Evolutionary conservation across 305 asterid species (phyloP).

Genomic region (Fraxinus dipetala): DNA sequence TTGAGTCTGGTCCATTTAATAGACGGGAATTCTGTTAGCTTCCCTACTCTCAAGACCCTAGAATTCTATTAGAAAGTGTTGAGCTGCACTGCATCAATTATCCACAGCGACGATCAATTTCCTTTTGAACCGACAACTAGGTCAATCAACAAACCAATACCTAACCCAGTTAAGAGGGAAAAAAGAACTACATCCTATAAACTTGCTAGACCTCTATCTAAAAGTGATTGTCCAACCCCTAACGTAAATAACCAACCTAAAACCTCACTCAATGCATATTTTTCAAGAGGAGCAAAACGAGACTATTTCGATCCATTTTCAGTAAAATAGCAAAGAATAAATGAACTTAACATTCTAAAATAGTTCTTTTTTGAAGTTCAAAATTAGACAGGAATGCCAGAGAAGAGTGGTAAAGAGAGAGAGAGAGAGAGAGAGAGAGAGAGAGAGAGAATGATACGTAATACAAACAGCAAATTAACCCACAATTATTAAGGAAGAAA

Average conservation of each 20-base stretch:
- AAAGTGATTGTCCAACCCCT: not conserved
- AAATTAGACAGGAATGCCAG: not conserved
- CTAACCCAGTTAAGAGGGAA: too few species aligned
- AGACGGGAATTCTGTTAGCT: too few species aligned
- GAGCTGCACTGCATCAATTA: not conserved
- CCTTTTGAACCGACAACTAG: too few species aligned
- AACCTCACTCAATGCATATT: not conserved
- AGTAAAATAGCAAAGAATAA: not conserved
- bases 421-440: too few species aligned
- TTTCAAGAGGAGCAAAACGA: not conserved
- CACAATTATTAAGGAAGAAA: not conserved
- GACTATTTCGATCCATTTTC: not conserved
- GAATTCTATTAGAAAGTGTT: not conserved
- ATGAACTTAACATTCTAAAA: not conserved
- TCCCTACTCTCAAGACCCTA: too few species aligned
- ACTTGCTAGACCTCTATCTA: too few species aligned
- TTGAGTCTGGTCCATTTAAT: too few species aligned
- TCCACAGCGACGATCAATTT: too few species aligned
- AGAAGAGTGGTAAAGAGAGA: not conserved
- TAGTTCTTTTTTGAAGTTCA: not conserved
- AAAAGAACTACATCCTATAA: too few species aligned
- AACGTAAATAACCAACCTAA: too few species aligned
- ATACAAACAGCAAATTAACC: not conserved
- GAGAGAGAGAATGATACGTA: not conserved
- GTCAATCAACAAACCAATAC: too few species aligned